Evolutionary conservation across 2,329 filamentous ascomycete species (phyloP), one percentile per base, ranked within the genome.

Genomic region (Verticillium nonalfalfae): DNA sequence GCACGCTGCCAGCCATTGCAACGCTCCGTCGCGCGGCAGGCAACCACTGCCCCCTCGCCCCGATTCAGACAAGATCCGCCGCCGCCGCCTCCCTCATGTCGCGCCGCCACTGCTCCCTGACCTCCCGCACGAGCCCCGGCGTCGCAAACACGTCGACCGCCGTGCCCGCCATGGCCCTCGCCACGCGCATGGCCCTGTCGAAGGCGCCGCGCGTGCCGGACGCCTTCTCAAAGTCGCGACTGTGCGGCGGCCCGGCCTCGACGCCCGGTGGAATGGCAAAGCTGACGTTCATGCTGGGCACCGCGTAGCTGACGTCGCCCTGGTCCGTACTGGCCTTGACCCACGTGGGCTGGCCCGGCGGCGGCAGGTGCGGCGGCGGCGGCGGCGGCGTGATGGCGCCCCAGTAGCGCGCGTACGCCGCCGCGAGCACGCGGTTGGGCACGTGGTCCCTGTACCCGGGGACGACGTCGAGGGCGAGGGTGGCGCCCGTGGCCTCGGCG

Each of bases 241-340:
- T 68, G 45, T 70, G 68, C 18, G 66, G 66, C 9, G 61, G 65
- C 4, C 66, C 66, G 7, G 40, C 54, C 1, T 60, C 58, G 9
- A 52, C 45, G 7, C 66, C 77, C 2, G 81, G 76, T 15, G 72
- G 73, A 61, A 86, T 84, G 33, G 75, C 74, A 66, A 85, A 86
- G 7, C 79, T 78, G 1, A 77, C 74, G 60, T 76, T 81, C 40
- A 87, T 68, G 59, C 80, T 83, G 45, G 84, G 85, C 74, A 86
- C 78, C 1, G 76, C 80, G 66, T 86, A 81, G 65, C 80, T 85
- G 60, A 87, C 71, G 63, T 87, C 78, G 0, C 85, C 85, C 71
- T 86, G 83, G 67, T 87, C 85, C 0, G 83, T 85, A 64, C 81
- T 84, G 4, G 84, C 83, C 66, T 75, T 78, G n/a, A 78, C 80